These are phyloP conservation scores for Mycena polygramma DNA, from an alignment of 768 basidiomycete species.

Conservation along the genomic window DNA sequence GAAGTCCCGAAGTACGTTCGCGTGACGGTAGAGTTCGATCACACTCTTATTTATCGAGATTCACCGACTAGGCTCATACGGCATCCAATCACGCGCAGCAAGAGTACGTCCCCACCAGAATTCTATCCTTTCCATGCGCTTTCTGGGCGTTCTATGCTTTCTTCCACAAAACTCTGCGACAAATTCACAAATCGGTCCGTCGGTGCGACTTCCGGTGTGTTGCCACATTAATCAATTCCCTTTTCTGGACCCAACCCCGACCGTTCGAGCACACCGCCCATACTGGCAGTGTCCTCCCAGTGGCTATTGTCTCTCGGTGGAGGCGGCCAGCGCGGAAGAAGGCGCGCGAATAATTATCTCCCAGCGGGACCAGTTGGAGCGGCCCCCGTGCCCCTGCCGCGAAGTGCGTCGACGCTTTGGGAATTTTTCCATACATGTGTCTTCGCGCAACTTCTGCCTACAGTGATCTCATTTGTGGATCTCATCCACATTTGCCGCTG, in stretches of 20 bases:
- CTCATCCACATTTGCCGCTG: conserved; percentile 5
- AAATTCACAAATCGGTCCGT: conserved; percentile 23
- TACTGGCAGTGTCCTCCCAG: not conserved
- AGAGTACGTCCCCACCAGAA: conserved; percentile 6
- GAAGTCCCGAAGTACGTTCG: conserved; percentile 16
- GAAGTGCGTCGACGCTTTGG: conserved; percentile 28
- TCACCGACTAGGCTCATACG: conserved; percentile 4
- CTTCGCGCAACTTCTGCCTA: conserved; percentile 5
- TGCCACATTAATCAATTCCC: conserved; percentile 18
- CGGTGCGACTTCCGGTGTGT: conserved; percentile 27
- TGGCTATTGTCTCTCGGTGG: not conserved
- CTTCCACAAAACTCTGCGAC: not conserved
- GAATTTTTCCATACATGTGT: conserved; percentile 38
- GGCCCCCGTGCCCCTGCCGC: conserved; percentile 26
- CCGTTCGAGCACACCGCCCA: not conserved
- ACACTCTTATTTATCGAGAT: conserved; percentile 18
- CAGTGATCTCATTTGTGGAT: conserved; percentile 21
- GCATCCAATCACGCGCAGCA: conserved; percentile 19
- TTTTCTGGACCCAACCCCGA: conserved; percentile 9
- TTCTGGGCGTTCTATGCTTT: not conserved
- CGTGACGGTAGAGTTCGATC: conserved; percentile 26
- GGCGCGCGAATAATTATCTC: not conserved
- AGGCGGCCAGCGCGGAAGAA: not conserved
- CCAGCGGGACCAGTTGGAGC: conserved; percentile 18
- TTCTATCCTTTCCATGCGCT: conserved; percentile 7